Evolutionary conservation across 73 alveolate species (phyloP), one percentile per base, ranked within the genome.

Genomic region (Symbiodinium natans): DNA sequence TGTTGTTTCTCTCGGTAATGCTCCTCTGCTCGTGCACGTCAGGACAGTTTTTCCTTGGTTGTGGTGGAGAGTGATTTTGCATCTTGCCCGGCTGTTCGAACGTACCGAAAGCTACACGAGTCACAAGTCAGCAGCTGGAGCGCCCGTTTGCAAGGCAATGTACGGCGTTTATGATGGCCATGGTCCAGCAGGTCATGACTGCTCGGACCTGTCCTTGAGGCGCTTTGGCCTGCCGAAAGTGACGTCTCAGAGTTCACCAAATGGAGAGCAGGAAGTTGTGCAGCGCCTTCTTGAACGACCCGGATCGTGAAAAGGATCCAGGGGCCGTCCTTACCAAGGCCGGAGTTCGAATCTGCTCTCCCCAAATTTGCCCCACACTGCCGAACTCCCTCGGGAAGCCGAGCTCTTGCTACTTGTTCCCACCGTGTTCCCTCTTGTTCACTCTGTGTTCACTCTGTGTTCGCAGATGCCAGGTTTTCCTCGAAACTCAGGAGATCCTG

Each of bases 141-240:
- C 59, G 13, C 23, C 75, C 31, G 31, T 11, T 27, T 33, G 41
- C 90, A 13, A 56, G 93, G 84, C 99, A 21, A 74, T 98, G 92
- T 92, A 92, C 42, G 99, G 99, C 15, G 99, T 98, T 33, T 93
- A 82, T 42, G 99, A 98, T 82, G 99, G 99, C 38, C 99, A 98
- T 33, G 99, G 99, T n/a, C 84, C 94, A 73, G 92, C 90, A 25
- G 99, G 99, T 8, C 99, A 98, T 41, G 99, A 98, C 86, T 84
- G 96, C 33, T 98, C 99, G n/a, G 92, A 92, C 88, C 59, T 90
- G 87, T 90, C 96, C 77, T 73, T 90, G 96, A 90, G 96, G 96
- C 59, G 6, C 11, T 31, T 19, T 34, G 42, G 34, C 31, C 42
- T 29, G 42, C 43, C 42, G 33, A 34, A n/a, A 33, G n/a, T 0